Conservation (phyloP, 108 stramenopile genomes). For the Hondaea fermentalgiana region DNA sequence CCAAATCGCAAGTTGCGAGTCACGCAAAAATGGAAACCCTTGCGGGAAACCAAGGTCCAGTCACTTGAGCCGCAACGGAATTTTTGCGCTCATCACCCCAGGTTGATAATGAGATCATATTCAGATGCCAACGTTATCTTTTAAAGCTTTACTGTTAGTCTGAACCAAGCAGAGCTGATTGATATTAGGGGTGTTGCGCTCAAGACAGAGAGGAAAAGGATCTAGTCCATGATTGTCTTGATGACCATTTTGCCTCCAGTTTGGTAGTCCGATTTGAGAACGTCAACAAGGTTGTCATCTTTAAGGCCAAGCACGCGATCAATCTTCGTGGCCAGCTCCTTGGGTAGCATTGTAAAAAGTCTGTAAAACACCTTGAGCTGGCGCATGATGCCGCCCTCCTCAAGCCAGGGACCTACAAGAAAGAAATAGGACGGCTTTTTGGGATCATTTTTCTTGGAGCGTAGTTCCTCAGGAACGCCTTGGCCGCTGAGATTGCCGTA, state of each 20-base stretch:
- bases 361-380: not conserved
- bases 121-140: no score
- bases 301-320: not conserved
- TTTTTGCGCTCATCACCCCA: no score
- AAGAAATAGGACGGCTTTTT: not conserved
- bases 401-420: not conserved
- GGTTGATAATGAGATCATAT: no score
- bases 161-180: no score
- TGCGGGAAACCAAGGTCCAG: no score
- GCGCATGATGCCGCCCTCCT: not conserved
- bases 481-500: constrained; percentile 49
- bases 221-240: not conserved
- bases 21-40: no score
- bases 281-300: not conserved
- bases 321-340: not conserved
- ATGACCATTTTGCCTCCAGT: not conserved
- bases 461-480: constrained; percentile 23
- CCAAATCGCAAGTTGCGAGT: no score
- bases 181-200: no score
- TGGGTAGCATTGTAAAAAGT: not conserved
- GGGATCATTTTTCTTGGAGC: not conserved
- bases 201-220: no score
- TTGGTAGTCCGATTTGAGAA: not conserved
- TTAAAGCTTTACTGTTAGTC: no score
- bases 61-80: no score